Conservation (phyloP, 495 filamentous ascomycete genomes). For the Staphylotrichum longicolle region DNA sequence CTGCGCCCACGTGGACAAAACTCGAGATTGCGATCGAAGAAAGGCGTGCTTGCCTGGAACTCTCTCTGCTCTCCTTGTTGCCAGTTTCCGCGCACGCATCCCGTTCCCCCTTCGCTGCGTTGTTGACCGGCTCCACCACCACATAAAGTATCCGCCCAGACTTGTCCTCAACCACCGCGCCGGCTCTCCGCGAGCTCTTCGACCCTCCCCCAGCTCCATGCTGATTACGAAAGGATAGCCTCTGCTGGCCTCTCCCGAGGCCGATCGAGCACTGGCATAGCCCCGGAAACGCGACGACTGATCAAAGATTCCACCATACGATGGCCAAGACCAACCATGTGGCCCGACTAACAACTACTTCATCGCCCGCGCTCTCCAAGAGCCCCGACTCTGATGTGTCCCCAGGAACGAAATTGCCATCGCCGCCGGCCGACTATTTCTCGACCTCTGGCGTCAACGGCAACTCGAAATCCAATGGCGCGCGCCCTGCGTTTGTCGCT, state of each 20-base stretch:
- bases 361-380: conserved; percentile 28
- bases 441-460: conserved; percentile 16
- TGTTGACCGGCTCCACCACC: background rate
- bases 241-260: conserved; percentile 50
- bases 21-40: too few species aligned
- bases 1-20: too few species aligned
- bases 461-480: conserved; percentile 12
- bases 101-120: background rate
- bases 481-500: conserved; percentile 19
- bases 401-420: conserved; percentile 35
- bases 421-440: conserved; percentile 41
- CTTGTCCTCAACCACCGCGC: background rate
- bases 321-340: conserved; percentile 37
- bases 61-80: background rate
- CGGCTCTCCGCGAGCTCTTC: background rate
- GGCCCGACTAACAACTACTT: conserved; percentile 20
- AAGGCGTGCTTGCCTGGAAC: too few species aligned
- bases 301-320: conserved; percentile 16
- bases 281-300: conserved; percentile 9
- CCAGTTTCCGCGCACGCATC: background rate
- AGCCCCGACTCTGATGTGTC: conserved; percentile 44
- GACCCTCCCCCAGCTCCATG: conserved; percentile 35
- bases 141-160: too few species aligned
- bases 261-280: conserved; percentile 43
- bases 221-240: conserved; percentile 40